Conservation (phyloP, 768 basidiomycete species). For the Sarcodon sp. region DNA sequence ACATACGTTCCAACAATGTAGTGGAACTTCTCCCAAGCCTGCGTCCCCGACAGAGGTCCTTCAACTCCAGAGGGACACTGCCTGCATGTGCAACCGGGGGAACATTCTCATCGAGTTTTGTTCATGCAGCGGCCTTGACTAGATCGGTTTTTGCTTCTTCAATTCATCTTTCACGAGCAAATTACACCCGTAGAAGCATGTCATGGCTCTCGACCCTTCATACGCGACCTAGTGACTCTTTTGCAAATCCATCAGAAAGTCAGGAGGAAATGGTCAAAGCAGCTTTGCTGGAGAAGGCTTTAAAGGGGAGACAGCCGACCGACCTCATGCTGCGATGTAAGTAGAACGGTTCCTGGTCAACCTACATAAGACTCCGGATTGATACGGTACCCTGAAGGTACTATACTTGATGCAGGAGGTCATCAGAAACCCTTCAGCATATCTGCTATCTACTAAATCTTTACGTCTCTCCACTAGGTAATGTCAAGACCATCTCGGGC, state of each 20-base stretch:
- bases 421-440: background rate
- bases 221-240: conserved; percentile 6
- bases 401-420: conserved; percentile 80
- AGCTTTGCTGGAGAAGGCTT: conserved; percentile 71
- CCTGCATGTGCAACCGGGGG: too few species aligned
- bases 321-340: conserved; percentile 87
- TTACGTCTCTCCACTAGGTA: conserved; percentile 36
- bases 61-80: too few species aligned
- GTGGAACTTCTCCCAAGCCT: conserved; percentile 9
- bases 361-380: background rate
- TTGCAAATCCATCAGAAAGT: conserved; percentile 12
- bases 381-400: conserved; percentile 39
- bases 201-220: conserved; percentile 18
- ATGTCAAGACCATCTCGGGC: conserved; percentile 78
- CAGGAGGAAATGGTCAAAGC: conserved; percentile 64
- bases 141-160: conserved; percentile 2
- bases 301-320: conserved; percentile 78
- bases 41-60: too few species aligned
- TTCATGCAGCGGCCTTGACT: too few species aligned
- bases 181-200: conserved; percentile 5
- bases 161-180: background rate
- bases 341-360: conserved; percentile 17
- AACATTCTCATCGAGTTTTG: too few species aligned
- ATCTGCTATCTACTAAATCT: conserved; percentile 3
- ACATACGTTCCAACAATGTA: conserved; percentile 20